A percentile compares a stretch with the other conserved stretches of the same genome.
Evolutionary conservation across 2,329 filamentous ascomycete species (phyloP).

Genomic region (Lachnellula cervina): DNA sequence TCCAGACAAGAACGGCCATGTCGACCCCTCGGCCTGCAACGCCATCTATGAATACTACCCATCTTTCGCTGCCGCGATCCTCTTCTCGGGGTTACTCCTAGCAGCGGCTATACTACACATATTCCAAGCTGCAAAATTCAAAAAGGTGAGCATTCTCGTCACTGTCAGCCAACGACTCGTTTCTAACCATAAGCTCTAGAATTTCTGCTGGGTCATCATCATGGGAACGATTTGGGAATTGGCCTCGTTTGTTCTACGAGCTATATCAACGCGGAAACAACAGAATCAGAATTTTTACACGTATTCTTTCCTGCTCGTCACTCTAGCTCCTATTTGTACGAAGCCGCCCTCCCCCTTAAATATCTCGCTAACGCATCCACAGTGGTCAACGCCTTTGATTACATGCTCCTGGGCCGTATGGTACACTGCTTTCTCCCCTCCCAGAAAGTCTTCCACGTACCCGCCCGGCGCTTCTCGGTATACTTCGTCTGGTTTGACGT

Average conservation of each 20-base stretch:
- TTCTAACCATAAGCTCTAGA: conserved; percentile 8
- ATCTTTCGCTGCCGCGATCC: conserved; percentile 33
- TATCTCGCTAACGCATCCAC: background rate
- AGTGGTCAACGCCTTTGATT: conserved; percentile 31
- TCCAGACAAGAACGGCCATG: conserved; percentile 35
- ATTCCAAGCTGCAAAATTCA: conserved; percentile 33
- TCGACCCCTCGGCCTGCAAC: conserved; percentile 34
- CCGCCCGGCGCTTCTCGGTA: conserved; percentile 37
- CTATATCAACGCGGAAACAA: conserved; percentile 38
- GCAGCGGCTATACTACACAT: conserved; percentile 30
- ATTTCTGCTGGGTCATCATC: conserved; percentile 41
- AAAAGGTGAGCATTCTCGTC: conserved; percentile 24
- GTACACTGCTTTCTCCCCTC: conserved; percentile 35
- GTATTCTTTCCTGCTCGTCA: conserved; percentile 35
- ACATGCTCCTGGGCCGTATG: conserved; percentile 33
- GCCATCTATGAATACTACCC: conserved; percentile 36
- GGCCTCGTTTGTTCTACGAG: conserved; percentile 37
- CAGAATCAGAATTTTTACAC: conserved; percentile 31
- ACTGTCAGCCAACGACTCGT: background rate
- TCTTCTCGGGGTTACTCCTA: conserved; percentile 35
- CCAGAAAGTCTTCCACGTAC: conserved; percentile 31
- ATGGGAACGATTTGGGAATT: conserved; percentile 41
- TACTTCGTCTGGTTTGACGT: conserved; percentile 46
- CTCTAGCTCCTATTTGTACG: conserved; percentile 33
- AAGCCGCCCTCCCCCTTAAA: background rate